phyloP scores from a whole-genome alignment of 768 basidiomycete species.

The Sarcodon sp. region DNA sequence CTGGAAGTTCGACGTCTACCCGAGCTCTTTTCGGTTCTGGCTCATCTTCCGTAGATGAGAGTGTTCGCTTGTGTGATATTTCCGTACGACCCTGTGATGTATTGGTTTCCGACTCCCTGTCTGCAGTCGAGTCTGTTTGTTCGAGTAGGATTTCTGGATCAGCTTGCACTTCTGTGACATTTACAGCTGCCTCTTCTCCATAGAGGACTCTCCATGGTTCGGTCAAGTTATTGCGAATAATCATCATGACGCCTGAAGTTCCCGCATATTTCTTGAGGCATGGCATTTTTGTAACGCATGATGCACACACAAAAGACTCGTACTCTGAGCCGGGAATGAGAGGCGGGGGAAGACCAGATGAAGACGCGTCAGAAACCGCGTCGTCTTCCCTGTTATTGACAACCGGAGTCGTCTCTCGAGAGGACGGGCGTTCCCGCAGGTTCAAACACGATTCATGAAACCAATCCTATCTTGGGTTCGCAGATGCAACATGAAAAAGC shows the following conservation, averaged over 20 bases:
- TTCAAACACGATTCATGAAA: conserved; percentile 86
- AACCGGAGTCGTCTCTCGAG: conserved; percentile 24
- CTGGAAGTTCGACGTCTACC: conserved; percentile 20
- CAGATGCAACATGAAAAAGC: not conserved
- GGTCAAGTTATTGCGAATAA: conserved; percentile 34
- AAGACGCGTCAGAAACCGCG: conserved; percentile 47
- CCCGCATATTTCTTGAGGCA: conserved; percentile 54
- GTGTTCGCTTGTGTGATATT: conserved; percentile 29
- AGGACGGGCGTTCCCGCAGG: conserved; percentile 51
- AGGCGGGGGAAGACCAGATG: conserved; percentile 52
- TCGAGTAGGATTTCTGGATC: too few relatives aligned
- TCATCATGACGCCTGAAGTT: conserved; percentile 52
- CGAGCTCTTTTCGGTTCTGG: conserved; percentile 31
- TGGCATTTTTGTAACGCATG: conserved; percentile 46
- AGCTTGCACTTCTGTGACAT: too few relatives aligned
- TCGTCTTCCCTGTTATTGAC: conserved; percentile 21
- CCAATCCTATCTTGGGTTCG: conserved; percentile 52
- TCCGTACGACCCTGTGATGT: not conserved
- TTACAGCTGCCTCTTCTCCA: too few relatives aligned
- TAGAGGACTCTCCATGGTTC: conserved; percentile 35
- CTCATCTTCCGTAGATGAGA: conserved; percentile 18
- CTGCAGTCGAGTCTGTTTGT: too few relatives aligned
- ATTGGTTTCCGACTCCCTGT: not conserved
- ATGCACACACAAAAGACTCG: conserved; percentile 61
- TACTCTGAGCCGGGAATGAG: conserved; percentile 59